Conservation (phyloP, 2,329 filamentous ascomycete genomes). For the Fusarium sarcochroum region DNA sequence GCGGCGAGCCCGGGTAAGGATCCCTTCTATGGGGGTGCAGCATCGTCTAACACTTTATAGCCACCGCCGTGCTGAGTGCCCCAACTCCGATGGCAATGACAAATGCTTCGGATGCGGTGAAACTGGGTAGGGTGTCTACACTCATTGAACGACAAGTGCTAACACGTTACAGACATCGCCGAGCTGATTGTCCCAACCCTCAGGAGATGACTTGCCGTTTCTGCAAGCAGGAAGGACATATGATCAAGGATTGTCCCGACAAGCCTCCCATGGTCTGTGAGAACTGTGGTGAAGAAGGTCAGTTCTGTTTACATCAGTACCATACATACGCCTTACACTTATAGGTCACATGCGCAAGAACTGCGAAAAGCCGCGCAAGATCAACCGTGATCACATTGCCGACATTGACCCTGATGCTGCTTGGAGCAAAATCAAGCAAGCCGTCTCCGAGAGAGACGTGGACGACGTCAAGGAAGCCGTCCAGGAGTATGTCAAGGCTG, state of each 20-base stretch:
- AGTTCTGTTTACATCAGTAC: conserved; percentile 22
- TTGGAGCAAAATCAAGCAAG: conserved; percentile 69
- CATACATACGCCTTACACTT: conserved; percentile 21
- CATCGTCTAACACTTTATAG: conserved; percentile 27
- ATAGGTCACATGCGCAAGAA: conserved; percentile 68
- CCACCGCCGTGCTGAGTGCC: conserved; percentile 55
- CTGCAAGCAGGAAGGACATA: conserved; percentile 67
- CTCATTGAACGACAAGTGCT: conserved; percentile 15
- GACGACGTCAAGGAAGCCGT: conserved; percentile 73
- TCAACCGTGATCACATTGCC: conserved; percentile 67
- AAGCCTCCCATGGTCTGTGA: conserved; percentile 69
- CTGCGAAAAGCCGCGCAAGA: conserved; percentile 72
- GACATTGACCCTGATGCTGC: conserved; percentile 67
- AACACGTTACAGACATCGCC: conserved; percentile 47
- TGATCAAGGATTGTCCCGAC: conserved; percentile 73
- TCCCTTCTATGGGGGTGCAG: neutral
- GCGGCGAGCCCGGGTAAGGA: conserved; percentile 55
- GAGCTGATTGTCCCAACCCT: conserved; percentile 55
- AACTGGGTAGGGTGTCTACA: conserved; percentile 48
- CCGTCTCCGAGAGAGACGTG: conserved; percentile 68
- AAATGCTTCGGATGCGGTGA: conserved; percentile 57
- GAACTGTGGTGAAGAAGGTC: conserved; percentile 74
- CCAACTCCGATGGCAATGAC: conserved; percentile 44
- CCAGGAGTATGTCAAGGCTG: conserved; percentile 72
- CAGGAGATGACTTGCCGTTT: conserved; percentile 56